Percentiles rank a stretch among this genome's conserved stretches.
Evolutionary conservation across 345 rosid genomes (phyloP).

Genomic region (Kandelia obovata): DNA sequence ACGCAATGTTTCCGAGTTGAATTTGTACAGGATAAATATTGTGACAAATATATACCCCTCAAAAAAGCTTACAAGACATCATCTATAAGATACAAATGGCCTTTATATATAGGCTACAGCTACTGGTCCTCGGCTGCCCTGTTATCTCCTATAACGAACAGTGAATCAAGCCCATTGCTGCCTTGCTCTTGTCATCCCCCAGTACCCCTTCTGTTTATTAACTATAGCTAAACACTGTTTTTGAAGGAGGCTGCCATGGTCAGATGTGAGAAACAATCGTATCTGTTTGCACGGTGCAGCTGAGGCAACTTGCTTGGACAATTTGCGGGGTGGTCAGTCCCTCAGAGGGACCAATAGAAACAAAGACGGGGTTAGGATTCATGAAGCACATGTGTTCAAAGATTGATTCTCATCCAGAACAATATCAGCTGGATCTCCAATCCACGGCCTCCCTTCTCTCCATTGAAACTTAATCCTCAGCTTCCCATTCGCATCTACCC

Average conservation of each 20-base stretch:
- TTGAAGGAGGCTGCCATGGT: conserved; percentile 1
- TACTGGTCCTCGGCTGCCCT: conserved; percentile 16
- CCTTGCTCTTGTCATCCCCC: conserved; percentile 22
- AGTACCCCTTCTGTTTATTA: conserved; percentile 23
- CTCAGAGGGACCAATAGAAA: conserved; percentile 2
- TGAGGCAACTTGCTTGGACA: conserved; percentile 1
- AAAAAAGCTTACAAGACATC: conserved; percentile 24
- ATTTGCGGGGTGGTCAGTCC: neutral
- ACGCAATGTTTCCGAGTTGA: conserved; percentile 3
- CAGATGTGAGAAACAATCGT: neutral
- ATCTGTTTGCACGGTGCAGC: conserved; percentile 2
- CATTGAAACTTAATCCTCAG: conserved; percentile 83
- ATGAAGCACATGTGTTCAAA: neutral
- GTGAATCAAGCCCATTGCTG: conserved; percentile 26
- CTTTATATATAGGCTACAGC: conserved; percentile 13
- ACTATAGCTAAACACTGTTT: conserved; percentile 20
- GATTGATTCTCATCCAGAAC: conserved; percentile 48
- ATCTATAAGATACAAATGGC: conserved; percentile 31
- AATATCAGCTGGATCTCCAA: conserved; percentile 95
- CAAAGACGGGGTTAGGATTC: neutral
- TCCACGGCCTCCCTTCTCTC: conserved; percentile 98
- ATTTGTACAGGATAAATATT: conserved; percentile 31
- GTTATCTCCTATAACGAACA: conserved; percentile 27
- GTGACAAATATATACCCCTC: conserved; percentile 35
- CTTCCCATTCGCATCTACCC: conserved; percentile 95